A percentile compares a stretch with the other conserved stretches of the same genome.
These are phyloP conservation scores for Tarenaya hassleriana DNA, from an alignment of 345 rosid genomes.

Conservation along the genomic window DNA sequence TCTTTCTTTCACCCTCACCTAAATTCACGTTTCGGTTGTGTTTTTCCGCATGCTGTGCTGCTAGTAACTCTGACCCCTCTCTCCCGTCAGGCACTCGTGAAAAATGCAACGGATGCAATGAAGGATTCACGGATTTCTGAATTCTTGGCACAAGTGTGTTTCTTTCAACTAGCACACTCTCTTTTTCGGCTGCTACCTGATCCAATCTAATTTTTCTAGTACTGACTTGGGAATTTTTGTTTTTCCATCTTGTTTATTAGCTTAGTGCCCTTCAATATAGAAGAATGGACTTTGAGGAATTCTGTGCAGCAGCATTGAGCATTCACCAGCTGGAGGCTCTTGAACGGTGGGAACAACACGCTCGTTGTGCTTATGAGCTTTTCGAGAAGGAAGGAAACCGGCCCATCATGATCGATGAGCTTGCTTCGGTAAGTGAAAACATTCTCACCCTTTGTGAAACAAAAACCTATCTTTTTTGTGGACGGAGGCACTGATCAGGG, in stretches of 20 bases:
- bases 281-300: conserved; percentile 91
- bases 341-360: conserved; percentile 85
- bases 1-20: background rate
- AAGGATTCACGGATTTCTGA: conserved; percentile 87
- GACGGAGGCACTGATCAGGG: too few relatives aligned
- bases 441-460: too few relatives aligned
- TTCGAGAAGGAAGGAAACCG: conserved; percentile 93
- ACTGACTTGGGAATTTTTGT: background rate
- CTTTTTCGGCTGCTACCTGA: too few relatives aligned
- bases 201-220: conserved; percentile 3
- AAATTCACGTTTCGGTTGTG: conserved; percentile 7
- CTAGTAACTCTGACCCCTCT: conserved; percentile 12
- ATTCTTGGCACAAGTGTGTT: conserved; percentile 69
- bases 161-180: background rate
- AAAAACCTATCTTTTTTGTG: too few relatives aligned
- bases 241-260: conserved; percentile 33
- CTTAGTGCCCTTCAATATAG: conserved; percentile 82
- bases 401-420: conserved; percentile 81
- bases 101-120: conserved; percentile 84
- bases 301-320: conserved; percentile 81
- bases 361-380: conserved; percentile 84
- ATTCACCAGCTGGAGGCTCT: conserved; percentile 92
- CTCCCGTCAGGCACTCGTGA: conserved; percentile 69
- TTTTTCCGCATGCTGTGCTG: conserved; percentile 12
- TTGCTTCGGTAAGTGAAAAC: conserved; percentile 53